A percentile compares a stretch with the other conserved stretches of the same genome.
These are phyloP conservation scores for Cadophora sp. DNA, from an alignment of 2,329 filamentous ascomycete species.

Conservation along the genomic window DNA sequence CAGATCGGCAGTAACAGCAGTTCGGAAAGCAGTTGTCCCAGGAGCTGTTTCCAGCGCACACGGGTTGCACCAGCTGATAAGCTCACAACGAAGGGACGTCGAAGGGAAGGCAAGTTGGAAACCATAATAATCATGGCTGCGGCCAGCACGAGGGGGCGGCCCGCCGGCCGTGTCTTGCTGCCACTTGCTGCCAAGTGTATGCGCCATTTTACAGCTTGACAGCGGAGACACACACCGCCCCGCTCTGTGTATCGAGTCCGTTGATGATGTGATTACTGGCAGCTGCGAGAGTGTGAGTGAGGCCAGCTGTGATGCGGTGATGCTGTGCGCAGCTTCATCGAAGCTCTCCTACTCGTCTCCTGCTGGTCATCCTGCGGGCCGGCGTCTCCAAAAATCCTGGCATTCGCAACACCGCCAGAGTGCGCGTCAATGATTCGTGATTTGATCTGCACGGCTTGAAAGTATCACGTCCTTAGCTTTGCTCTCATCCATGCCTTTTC, in stretches of 20 bases:
- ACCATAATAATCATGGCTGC: not conserved
- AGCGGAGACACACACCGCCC: slow-evolving; percentile 25
- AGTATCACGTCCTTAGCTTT: slow-evolving; percentile 31
- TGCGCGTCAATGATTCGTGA: slow-evolving; percentile 30
- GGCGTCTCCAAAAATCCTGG: slow-evolving; percentile 16
- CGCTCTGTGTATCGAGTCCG: slow-evolving; percentile 12
- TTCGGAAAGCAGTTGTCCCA: slow-evolving; percentile 2
- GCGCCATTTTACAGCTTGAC: slow-evolving; percentile 26
- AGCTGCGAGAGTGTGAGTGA: not conserved
- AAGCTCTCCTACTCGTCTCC: slow-evolving; percentile 8
- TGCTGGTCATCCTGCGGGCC: slow-evolving; percentile 10
- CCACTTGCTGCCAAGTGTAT: slow-evolving; percentile 18
- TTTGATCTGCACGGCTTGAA: slow-evolving; percentile 31
- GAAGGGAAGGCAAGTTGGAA: not conserved
- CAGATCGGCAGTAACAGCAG: not conserved
- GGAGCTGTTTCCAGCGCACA: not conserved
- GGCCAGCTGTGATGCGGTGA: not conserved
- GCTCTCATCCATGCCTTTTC: slow-evolving; percentile 21
- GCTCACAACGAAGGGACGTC: not conserved
- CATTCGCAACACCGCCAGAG: slow-evolving; percentile 12
- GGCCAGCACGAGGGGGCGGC: slow-evolving; percentile 19
- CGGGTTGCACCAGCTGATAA: slow-evolving; percentile 11
- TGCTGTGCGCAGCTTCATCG: slow-evolving; percentile 8
- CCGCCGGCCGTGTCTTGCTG: slow-evolving; percentile 25
- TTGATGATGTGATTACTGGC: not conserved